These are phyloP conservation scores for Aspergillus coremiiformis DNA, from an alignment of 495 filamentous ascomycete species.

Conservation along the genomic window DNA sequence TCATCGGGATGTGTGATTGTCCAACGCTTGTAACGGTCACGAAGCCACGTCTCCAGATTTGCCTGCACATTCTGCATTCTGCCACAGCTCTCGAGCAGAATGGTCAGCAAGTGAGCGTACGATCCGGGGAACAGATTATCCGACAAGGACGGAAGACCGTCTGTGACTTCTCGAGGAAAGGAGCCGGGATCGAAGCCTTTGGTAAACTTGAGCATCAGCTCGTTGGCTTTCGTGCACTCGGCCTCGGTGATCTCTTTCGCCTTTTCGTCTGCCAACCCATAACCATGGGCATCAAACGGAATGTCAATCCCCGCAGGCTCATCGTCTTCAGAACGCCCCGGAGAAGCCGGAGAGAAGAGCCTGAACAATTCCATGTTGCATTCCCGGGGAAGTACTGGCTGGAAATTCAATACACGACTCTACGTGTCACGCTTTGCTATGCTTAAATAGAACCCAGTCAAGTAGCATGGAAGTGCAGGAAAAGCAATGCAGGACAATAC, in stretches of 20 bases:
- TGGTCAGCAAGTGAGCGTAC: constrained; percentile 18
- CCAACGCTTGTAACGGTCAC: constrained; percentile 2
- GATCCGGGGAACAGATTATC: constrained; percentile 15
- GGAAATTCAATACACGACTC: no score
- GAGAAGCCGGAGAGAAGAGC: not conserved
- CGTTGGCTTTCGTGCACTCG: constrained; percentile 7
- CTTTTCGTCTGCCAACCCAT: constrained; percentile 7
- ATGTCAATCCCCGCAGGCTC: not conserved
- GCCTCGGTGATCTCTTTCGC: constrained; percentile 8
- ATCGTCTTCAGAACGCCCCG: not conserved
- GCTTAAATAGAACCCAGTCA: not conserved
- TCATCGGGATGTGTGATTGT: not conserved
- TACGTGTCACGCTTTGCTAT: not conserved
- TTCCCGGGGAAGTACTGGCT: not conserved
- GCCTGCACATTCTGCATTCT: constrained; percentile 12
- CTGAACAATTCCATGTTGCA: constrained; percentile 1
- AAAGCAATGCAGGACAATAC: not conserved
- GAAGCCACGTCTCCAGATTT: constrained; percentile 11
- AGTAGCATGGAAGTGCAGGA: not conserved
- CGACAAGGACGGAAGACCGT: constrained; percentile 6
- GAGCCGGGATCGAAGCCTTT: constrained; percentile 18
- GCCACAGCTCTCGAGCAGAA: constrained; percentile 10
- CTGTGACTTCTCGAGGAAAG: constrained; percentile 9
- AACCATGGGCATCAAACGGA: not conserved
- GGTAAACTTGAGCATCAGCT: constrained; percentile 13